A percentile compares a stretch with the other conserved stretches of the same genome.
These are phyloP conservation scores for Penicillium cataractarum DNA, from an alignment of 495 filamentous ascomycete genomes.

Conservation along the genomic window DNA sequence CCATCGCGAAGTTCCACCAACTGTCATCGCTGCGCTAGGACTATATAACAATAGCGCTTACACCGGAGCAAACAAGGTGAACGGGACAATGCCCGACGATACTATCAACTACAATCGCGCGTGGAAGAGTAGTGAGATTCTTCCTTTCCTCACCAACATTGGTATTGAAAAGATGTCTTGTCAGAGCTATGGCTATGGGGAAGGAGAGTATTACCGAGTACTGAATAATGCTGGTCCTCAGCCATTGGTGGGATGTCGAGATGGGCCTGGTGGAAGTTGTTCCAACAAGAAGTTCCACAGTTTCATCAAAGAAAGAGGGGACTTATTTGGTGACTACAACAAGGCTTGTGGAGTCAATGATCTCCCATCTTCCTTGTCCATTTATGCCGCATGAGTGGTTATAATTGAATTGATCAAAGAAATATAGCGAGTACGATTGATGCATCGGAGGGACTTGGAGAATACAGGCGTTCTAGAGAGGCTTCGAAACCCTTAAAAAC, in stretches of 20 bases:
- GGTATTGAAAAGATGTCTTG: slow-evolving; percentile 1
- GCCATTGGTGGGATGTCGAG: slow-evolving; percentile 27
- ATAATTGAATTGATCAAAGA: background rate
- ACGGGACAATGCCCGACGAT: background rate
- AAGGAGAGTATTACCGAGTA: slow-evolving; percentile 27
- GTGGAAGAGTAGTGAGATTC: background rate
- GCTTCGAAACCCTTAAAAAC: too few relatives aligned
- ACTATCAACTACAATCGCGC: background rate
- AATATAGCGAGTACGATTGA: background rate
- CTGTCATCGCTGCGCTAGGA: background rate
- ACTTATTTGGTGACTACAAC: background rate
- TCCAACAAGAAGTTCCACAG: slow-evolving; percentile 5
- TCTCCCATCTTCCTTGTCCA: background rate
- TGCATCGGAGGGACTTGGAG: background rate
- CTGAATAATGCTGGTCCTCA: slow-evolving; percentile 27
- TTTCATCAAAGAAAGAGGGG: background rate
- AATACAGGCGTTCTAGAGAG: too few relatives aligned
- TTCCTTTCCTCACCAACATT: background rate
- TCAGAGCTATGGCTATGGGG: background rate
- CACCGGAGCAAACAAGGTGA: background rate
- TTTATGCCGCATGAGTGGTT: background rate
- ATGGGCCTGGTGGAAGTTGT: slow-evolving; percentile 30
- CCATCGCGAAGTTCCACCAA: background rate
- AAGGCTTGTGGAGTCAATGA: background rate
- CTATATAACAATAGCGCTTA: background rate